These are phyloP conservation scores for Boletales sp. DNA, from an alignment of 768 basidiomycete genomes.

Conservation along the genomic window DNA sequence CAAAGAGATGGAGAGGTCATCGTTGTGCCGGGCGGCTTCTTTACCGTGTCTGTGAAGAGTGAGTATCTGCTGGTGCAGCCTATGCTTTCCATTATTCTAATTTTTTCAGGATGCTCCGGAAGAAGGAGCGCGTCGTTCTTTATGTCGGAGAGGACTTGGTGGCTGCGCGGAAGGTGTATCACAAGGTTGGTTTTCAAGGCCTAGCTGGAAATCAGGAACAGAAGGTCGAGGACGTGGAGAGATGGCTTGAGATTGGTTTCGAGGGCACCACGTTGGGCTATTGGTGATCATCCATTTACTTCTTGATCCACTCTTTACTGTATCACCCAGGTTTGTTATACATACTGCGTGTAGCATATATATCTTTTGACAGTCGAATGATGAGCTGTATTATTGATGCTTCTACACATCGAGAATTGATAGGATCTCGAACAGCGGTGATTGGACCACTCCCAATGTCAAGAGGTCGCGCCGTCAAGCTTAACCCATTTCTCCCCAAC, in stretches of 20 bases:
- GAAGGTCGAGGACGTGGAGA: constrained; percentile 41
- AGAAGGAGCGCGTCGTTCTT: constrained; percentile 52
- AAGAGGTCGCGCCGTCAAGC: constrained; percentile 6
- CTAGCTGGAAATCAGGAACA: constrained; percentile 29
- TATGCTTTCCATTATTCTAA: constrained; percentile 3
- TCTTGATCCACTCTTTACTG: neutral
- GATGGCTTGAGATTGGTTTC: constrained; percentile 68
- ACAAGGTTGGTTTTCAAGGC: constrained; percentile 64
- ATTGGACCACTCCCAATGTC: neutral
- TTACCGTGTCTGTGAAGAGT: constrained; percentile 54
- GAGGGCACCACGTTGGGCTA: constrained; percentile 51
- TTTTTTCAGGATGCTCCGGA: constrained; percentile 29
- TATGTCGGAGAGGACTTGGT: constrained; percentile 54
- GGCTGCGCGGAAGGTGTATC: constrained; percentile 57
- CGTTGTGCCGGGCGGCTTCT: constrained; percentile 64
- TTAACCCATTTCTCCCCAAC: constrained; percentile 35
- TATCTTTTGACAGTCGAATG: neutral
- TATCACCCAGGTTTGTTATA: neutral
- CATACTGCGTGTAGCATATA: neutral
- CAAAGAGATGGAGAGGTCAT: constrained; percentile 44
- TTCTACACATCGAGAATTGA: neutral
- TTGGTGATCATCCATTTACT: constrained; percentile 49
- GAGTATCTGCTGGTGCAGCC: constrained; percentile 19
- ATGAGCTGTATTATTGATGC: constrained; percentile 1
- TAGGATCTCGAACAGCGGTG: neutral